Evolutionary conservation across 1,284 basidiomycete species (phyloP).

Genomic region (Anthracocystis setariae): DNA sequence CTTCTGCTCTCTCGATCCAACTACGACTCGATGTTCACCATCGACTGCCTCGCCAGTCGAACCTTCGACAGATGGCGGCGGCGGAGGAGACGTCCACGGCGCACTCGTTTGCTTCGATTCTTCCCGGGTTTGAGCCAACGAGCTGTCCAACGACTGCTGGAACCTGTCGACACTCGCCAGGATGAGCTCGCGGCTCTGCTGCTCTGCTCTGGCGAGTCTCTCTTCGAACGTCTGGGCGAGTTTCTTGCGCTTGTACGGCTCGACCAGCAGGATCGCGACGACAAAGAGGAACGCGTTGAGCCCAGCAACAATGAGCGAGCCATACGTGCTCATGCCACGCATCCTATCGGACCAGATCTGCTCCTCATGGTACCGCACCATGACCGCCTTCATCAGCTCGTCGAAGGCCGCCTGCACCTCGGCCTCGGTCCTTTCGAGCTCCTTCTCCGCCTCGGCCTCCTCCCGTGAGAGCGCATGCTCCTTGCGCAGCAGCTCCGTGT

Average conservation of each 20-base stretch:
- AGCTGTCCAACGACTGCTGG: slow-evolving; percentile 24
- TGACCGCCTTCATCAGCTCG: slow-evolving; percentile 57
- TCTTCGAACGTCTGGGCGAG: slow-evolving; percentile 64
- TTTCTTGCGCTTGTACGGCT: slow-evolving; percentile 66
- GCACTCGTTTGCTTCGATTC: neutral
- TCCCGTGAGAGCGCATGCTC: slow-evolving; percentile 55
- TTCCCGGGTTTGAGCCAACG: neutral
- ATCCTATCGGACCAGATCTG: slow-evolving; percentile 65
- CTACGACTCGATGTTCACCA: neutral
- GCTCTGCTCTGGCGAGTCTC: slow-evolving; percentile 55
- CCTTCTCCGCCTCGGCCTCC: slow-evolving; percentile 47
- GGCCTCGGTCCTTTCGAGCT: slow-evolving; percentile 50
- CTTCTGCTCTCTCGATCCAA: neutral
- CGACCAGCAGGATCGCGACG: slow-evolving; percentile 62
- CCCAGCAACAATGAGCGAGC: slow-evolving; percentile 54
- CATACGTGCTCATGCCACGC: slow-evolving; percentile 56
- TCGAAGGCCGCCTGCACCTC: slow-evolving; percentile 58
- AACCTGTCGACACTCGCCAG: slow-evolving; percentile 42
- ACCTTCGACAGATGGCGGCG: neutral
- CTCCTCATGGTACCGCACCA: slow-evolving; percentile 65
- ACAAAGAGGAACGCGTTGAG: slow-evolving; percentile 64
- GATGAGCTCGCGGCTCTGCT: slow-evolving; percentile 36
- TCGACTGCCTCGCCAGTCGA: neutral
- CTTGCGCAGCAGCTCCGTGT: slow-evolving; percentile 58
- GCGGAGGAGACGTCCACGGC: neutral